Evolutionary conservation across 768 basidiomycete species (phyloP), one percentile per base, ranked within the genome.

Genomic region (Collybia sp.): DNA sequence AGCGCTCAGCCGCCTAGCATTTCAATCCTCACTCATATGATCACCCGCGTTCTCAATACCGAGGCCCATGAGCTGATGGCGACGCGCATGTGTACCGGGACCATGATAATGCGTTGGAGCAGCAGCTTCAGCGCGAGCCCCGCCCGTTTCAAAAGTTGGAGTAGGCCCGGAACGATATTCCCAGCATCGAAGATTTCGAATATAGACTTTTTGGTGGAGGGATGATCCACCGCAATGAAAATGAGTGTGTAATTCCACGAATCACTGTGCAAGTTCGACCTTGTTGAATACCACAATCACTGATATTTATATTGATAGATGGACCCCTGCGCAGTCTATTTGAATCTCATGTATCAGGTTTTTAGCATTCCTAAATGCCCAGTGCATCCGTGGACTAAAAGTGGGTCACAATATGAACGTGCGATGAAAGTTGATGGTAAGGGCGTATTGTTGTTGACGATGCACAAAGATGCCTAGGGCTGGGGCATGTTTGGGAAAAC

Each of bases 1-100:
- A 11, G 94, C 94, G 13, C 95, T 98, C 62, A 79, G 97, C 6
- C 95, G 95, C 1, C 88, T 99, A 32, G 95, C 95, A 2, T 90
- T 99, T 41, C 95, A 95, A 0, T 99, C 16, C 81, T 99, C 44
- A 96, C 94, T 0, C 93, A 97, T 66, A 93, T 99, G 90, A 81
- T 99, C 52, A 94, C 95, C 15, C 84, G 80, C 18, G 82, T 96
- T 47, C 97, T 94, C 12, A 75, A 77, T 36, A 93, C 90, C 3
- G 80, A 84, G 30, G 80, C 96, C 1, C 83, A 87, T 61, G 94
- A 96, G 62, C 81, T 99, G 45, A 75, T 95, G 58, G 96, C 2
- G 96, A 99, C 58, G 94, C 96, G 1, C 96, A 99, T 57, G 90
- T 98, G 12, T 98, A 99, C 67, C 72, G 76, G 40, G 92, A 98